Percentiles rank a stretch among this genome's conserved stretches.
phyloP scores from a whole-genome alignment of 2,329 filamentous ascomycete genomes.

The Fusarium lateritium region DNA sequence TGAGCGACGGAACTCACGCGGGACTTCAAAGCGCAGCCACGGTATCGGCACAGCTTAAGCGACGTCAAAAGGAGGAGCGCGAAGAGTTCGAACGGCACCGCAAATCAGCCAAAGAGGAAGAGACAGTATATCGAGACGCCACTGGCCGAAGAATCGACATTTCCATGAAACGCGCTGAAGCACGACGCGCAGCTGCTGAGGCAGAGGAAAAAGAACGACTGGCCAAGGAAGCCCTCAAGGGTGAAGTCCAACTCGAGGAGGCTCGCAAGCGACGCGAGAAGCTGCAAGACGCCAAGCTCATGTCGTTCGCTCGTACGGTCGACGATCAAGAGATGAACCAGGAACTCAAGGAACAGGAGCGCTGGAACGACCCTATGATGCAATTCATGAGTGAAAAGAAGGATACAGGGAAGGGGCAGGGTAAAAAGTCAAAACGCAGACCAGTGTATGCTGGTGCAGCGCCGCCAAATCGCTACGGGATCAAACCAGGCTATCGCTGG shows the following conservation, averaged over 20 bases:
- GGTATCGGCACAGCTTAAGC: slow-evolving; percentile 78
- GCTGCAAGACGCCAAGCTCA: slow-evolving; percentile 84
- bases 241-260: slow-evolving; percentile 85
- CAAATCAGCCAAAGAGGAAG: slow-evolving; percentile 69
- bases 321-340: slow-evolving; percentile 91
- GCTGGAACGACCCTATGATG: slow-evolving; percentile 97
- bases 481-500: slow-evolving; percentile 93
- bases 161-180: slow-evolving; percentile 89
- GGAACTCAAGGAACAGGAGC: slow-evolving; percentile 79
- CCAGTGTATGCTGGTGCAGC: slow-evolving; percentile 85
- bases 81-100: slow-evolving; percentile 62
- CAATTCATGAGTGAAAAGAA: slow-evolving; percentile 76
- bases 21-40: slow-evolving; percentile 88
- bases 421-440: slow-evolving; percentile 60
- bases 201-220: slow-evolving; percentile 80
- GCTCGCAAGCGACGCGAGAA: slow-evolving; percentile 75
- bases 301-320: slow-evolving; percentile 83
- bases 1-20: slow-evolving; percentile 90
- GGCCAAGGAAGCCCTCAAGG: slow-evolving; percentile 80
- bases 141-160: slow-evolving; percentile 95
- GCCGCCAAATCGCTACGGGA: slow-evolving; percentile 93
- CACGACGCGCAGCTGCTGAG: slow-evolving; percentile 74
- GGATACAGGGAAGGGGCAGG: slow-evolving; percentile 46
- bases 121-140: slow-evolving; percentile 96
- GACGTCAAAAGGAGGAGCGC: slow-evolving; percentile 76